Percentiles rank a stretch among this genome's conserved stretches.
phyloP scores from a whole-genome alignment of 2,329 filamentous ascomycete species.

The Fusarium sp. region DNA sequence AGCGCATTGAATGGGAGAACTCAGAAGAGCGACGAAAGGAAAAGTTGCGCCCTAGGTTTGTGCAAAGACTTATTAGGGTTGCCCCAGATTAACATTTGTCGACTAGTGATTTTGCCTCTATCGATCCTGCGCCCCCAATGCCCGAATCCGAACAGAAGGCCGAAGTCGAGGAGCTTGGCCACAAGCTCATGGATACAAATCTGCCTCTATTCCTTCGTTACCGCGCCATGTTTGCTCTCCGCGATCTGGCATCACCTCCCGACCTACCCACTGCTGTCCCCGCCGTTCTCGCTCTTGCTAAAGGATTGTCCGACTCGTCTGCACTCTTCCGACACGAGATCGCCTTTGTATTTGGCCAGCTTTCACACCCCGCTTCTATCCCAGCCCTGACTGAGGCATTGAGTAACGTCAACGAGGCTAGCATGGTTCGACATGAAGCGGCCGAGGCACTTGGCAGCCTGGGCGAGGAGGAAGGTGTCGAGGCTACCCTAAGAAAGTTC shows the following conservation, averaged over 20 bases:
- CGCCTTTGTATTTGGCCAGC: slow-evolving; percentile 96
- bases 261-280: slow-evolving; percentile 88
- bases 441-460: slow-evolving; percentile 95
- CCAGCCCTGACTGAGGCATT: slow-evolving; percentile 84
- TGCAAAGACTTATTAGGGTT: slow-evolving; percentile 28
- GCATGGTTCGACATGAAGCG: slow-evolving; percentile 98
- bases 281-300: slow-evolving; percentile 87
- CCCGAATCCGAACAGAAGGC: slow-evolving; percentile 77
- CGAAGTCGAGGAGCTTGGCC: slow-evolving; percentile 79
- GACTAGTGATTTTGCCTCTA: slow-evolving; percentile 88
- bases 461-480: slow-evolving; percentile 92
- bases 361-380: slow-evolving; percentile 96
- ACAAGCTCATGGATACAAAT: slow-evolving; percentile 79
- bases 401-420: slow-evolving; percentile 81
- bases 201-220: slow-evolving; percentile 91
- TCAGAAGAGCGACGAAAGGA: slow-evolving; percentile 77
- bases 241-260: slow-evolving; percentile 93
- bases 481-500: slow-evolving; percentile 84
- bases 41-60: slow-evolving; percentile 82
- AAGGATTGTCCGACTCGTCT: slow-evolving; percentile 85
- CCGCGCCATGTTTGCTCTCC: slow-evolving; percentile 96
- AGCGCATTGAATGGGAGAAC: slow-evolving; percentile 93
- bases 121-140: slow-evolving; percentile 93
- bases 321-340: slow-evolving; percentile 98
- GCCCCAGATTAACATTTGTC: slow-evolving; percentile 43